phyloP scores from a whole-genome alignment of 1,284 basidiomycete species.

The Pholiota adiposa region DNA sequence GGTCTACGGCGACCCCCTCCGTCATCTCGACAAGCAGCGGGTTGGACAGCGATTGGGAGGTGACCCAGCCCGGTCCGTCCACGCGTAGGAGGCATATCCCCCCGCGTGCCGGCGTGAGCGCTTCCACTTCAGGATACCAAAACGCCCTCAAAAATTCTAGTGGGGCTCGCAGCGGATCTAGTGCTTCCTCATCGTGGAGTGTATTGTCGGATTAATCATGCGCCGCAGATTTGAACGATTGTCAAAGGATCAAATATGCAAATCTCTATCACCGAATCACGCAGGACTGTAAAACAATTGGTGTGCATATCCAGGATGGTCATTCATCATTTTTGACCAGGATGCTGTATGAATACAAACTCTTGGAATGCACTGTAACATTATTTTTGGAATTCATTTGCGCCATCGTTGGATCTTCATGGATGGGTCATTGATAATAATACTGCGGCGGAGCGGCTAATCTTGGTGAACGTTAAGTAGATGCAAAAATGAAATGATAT shows the following conservation, averaged over 20 bases:
- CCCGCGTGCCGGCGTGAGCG: background rate
- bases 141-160: background rate
- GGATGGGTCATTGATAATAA: too few relatives aligned
- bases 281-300: too few relatives aligned
- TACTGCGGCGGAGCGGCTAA: background rate
- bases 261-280: too few relatives aligned
- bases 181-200: background rate
- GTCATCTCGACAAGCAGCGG: background rate
- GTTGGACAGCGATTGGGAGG: constrained; percentile 7
- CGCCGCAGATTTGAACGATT: background rate
- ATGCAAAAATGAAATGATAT: background rate
- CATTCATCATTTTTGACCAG: too few relatives aligned
- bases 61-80: background rate
- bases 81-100: background rate
- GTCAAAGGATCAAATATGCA: too few relatives aligned
- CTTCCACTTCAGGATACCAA: background rate
- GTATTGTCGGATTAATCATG: background rate
- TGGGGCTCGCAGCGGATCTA: background rate
- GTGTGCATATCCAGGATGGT: too few relatives aligned
- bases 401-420: too few relatives aligned
- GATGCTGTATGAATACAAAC: too few relatives aligned
- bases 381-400: background rate
- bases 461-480: too few relatives aligned
- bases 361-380: background rate
- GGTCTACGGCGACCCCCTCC: too few relatives aligned